Evolutionary conservation across 129 eudicot genomes (phyloP).

Genomic region (Flaveria sonorensis): DNA sequence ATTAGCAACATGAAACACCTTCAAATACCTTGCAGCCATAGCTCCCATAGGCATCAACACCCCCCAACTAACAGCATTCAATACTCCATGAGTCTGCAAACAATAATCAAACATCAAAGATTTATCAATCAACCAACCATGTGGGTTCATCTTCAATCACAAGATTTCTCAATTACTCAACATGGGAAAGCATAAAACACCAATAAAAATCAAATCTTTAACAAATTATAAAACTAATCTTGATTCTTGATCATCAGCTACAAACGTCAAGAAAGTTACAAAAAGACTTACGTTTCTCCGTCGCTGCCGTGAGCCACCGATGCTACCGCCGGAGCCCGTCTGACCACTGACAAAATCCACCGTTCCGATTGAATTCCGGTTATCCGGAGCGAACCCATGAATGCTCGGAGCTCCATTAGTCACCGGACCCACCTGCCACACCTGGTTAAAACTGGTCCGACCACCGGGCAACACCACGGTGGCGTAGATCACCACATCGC

Average conservation of each 20-base stretch:
- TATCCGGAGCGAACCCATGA: slow-evolving; percentile 36
- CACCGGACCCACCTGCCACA: slow-evolving; percentile 79
- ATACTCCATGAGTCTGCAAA: slow-evolving; percentile 42
- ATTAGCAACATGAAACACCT: slow-evolving; percentile 37
- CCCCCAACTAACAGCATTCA: slow-evolving; percentile 55
- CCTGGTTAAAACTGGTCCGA: slow-evolving; percentile 60
- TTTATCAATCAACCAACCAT: not conserved
- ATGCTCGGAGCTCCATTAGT: slow-evolving; percentile 28
- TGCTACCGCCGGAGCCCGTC: slow-evolving; percentile 33
- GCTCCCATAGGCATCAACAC: slow-evolving; percentile 49
- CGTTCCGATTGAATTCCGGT: slow-evolving; percentile 41
- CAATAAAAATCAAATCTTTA: slow-evolving; percentile 17
- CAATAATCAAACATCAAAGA: slow-evolving; percentile 14
- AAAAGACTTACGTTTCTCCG: slow-evolving; percentile 64
- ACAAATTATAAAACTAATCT: not conserved
- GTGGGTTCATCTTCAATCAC: not conserved
- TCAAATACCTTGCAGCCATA: slow-evolving; percentile 46
- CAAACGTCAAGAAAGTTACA: not conserved
- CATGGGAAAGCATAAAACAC: slow-evolving; percentile 17
- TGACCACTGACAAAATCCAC: slow-evolving; percentile 62
- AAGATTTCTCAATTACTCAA: slow-evolving; percentile 2
- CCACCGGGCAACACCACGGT: slow-evolving; percentile 56
- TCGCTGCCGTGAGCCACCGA: slow-evolving; percentile 47
- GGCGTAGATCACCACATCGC: slow-evolving; percentile 61
- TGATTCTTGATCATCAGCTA: not conserved